Percentiles rank a stretch among this genome's conserved stretches.
These are phyloP conservation scores for Ophiostoma quercus DNA, from an alignment of 2,329 filamentous ascomycete genomes.

Conservation along the genomic window DNA sequence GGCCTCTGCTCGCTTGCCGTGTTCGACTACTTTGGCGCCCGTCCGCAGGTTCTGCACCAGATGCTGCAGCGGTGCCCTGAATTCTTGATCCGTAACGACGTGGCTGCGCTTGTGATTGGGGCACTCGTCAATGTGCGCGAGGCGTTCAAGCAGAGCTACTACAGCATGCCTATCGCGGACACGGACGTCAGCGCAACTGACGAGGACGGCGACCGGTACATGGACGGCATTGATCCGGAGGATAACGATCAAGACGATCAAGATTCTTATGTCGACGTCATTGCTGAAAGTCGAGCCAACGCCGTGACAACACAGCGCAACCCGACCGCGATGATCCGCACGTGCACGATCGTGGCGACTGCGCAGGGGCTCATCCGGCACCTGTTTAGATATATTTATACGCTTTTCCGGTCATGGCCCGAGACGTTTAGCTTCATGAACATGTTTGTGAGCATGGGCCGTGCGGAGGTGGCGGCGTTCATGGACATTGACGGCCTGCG, in stretches of 20 bases:
- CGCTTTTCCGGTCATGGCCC: conserved; percentile 62
- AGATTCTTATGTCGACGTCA: background rate
- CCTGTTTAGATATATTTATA: conserved; percentile 60
- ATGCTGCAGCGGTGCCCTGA: conserved; percentile 60
- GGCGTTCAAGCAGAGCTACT: conserved; percentile 45
- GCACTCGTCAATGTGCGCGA: conserved; percentile 51
- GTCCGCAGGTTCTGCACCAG: conserved; percentile 56
- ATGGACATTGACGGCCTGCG: conserved; percentile 57
- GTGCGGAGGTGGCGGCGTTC: conserved; percentile 52
- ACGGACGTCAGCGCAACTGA: conserved; percentile 29
- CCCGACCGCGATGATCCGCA: background rate
- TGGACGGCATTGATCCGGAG: background rate
- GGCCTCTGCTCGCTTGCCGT: conserved; percentile 53
- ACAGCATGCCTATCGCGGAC: conserved; percentile 27
- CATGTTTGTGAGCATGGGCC: conserved; percentile 60
- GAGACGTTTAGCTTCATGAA: conserved; percentile 69
- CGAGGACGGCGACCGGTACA: background rate
- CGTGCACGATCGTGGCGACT: conserved; percentile 33
- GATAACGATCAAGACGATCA: background rate
- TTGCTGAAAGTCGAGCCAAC: background rate
- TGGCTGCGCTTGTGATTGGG: conserved; percentile 47
- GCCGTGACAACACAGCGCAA: background rate
- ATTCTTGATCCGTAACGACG: conserved; percentile 48
- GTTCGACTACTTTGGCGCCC: conserved; percentile 55
- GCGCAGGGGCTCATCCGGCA: conserved; percentile 4